Evolutionary conservation across 176 grass and related monocot genomes (phyloP), one percentile per base, ranked within the genome.

Genomic region (Eleusine indica): DNA sequence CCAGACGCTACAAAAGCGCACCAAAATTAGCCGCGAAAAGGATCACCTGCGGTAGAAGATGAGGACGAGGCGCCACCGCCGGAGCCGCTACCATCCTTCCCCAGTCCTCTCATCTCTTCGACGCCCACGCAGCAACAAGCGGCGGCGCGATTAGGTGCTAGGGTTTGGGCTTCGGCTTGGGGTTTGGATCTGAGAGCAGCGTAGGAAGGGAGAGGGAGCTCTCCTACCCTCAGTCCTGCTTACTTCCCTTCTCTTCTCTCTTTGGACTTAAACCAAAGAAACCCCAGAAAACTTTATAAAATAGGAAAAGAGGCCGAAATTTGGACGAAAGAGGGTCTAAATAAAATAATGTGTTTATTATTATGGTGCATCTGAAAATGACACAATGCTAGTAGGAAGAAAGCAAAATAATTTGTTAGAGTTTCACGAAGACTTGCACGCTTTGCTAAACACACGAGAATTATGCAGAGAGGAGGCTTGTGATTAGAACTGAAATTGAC

Each of bases 151-250:
- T 39, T 37, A 21, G 18, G 49, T 1, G 69, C 69, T 88, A 88
- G 82, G 82, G 81, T 84, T 88, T 79, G 75, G 68, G 47, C 48
- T 58, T 1, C 38, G 38, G 19, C 37, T 2, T 48, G 68, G 80
- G 75, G 71, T 89, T 84, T 69, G 81, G 82, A 89, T 89, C 76
- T 89, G 82, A 42, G 51, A 69, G 73, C 63, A 39, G 53, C 56
- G 37, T 16, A 30, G 22, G n/a, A 12, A 22, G 56, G 4, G 39
- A 21, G 64, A 19, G 32, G 9, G 65, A 76, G 71, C 83, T 82
- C 66, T n/a, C 48, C 78, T 70, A 39, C 37, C 25, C 73, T 71
- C 77, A 51, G 57, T 73, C 73, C 57, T 78, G 83, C 73, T 82
- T 82, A 19, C 78, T 82, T 72, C 37, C 18, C 72, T 82, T 65